These are phyloP conservation scores for Pseudogymnoascus sp. DNA, from an alignment of 2,329 filamentous ascomycete species.

Conservation along the genomic window DNA sequence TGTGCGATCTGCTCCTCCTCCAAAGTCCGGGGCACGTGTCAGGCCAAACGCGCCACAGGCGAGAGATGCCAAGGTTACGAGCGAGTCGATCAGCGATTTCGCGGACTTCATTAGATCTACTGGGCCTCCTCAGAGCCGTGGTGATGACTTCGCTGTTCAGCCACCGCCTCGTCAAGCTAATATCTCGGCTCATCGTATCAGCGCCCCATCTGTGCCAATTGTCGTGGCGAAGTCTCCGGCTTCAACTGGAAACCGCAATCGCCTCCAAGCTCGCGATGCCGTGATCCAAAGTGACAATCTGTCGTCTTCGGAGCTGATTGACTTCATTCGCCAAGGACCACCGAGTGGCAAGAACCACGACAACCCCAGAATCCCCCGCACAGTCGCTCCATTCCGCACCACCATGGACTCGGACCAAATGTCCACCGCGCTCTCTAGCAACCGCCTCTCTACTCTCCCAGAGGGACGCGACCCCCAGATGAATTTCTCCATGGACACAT, in stretches of 20 bases:
- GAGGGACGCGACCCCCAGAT: slow-evolving; percentile 43
- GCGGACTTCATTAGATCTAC: slow-evolving; percentile 85
- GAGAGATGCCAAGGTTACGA: slow-evolving; percentile 62
- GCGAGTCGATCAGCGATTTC: slow-evolving; percentile 71
- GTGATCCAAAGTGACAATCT: slow-evolving; percentile 57
- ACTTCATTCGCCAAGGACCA: slow-evolving; percentile 87
- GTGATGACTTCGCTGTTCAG: slow-evolving; percentile 20
- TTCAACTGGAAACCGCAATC: slow-evolving; percentile 37
- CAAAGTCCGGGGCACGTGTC: slow-evolving; percentile 17
- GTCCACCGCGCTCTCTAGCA: slow-evolving; percentile 43
- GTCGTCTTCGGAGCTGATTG: slow-evolving; percentile 66
- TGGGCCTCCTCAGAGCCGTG: slow-evolving; percentile 49
- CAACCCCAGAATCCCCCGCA: slow-evolving; percentile 66
- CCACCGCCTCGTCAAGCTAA: slow-evolving; percentile 21
- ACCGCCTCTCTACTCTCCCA: slow-evolving; percentile 46
- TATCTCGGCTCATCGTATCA: slow-evolving; percentile 23
- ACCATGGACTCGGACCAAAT: slow-evolving; percentile 83
- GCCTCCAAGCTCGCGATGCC: slow-evolving; percentile 64
- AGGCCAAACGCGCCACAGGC: slow-evolving; percentile 33
- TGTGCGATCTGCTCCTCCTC: slow-evolving; percentile 10
- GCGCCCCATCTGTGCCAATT: slow-evolving; percentile 12
- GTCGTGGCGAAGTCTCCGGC: slow-evolving; percentile 20
- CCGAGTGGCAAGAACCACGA: slow-evolving; percentile 44
- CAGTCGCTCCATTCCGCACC: slow-evolving; percentile 74
- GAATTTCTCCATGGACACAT: slow-evolving; percentile 25